Evolutionary conservation across 2,329 filamentous ascomycete genomes (phyloP), one percentile per base, ranked within the genome.

Genomic region (Aspergillus neotritici): DNA sequence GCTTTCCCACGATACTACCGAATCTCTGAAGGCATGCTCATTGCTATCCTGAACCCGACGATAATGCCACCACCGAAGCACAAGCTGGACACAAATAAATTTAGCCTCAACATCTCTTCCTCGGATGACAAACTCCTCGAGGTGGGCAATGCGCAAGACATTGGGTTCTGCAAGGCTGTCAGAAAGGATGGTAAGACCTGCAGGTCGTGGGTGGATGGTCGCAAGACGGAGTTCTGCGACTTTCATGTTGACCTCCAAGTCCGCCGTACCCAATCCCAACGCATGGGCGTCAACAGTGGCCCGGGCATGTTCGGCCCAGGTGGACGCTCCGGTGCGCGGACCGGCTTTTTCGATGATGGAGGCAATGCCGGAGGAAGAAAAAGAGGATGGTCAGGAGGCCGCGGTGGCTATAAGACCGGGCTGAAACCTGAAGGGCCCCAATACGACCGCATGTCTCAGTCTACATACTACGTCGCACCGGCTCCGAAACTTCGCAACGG

Each of bases 1-100:
- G 94, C 88, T 5, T 96, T 97, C 57, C 84, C 87, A 12, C 82
- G 86, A 42, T 98, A 93, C 70, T 97, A 91, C 84, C 94, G 94
- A 61, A 73, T 97, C n/a, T 83, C 83, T 0, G 79, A 87, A 2
- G 93, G 93, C n/a, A 96, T 90, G 0, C 78, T 97, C 1, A 75
- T 98, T 43, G 93, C 91, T 4, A 86, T 98, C 17, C 74, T 98
- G 25, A 98, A 98, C 60, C 93, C 93, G 1, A 82, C 75, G 13
- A 84, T 97, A 54, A 87, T 98, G 82, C 88, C 91, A 3, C 91
- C 91, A 0, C 85, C 86, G 0, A 80, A 80, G 1, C 79, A 83
- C 14, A 82, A 82, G 47, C 75, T 80, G 12, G 86, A 90, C 50
- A 91, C 86, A 0, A 89, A 89, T 17, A 80, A 82, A 28, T 98